These are phyloP conservation scores for Thoreauomyces humboldtii DNA, from an alignment of 192 early-diverging fungal genomes.

Conservation along the genomic window DNA sequence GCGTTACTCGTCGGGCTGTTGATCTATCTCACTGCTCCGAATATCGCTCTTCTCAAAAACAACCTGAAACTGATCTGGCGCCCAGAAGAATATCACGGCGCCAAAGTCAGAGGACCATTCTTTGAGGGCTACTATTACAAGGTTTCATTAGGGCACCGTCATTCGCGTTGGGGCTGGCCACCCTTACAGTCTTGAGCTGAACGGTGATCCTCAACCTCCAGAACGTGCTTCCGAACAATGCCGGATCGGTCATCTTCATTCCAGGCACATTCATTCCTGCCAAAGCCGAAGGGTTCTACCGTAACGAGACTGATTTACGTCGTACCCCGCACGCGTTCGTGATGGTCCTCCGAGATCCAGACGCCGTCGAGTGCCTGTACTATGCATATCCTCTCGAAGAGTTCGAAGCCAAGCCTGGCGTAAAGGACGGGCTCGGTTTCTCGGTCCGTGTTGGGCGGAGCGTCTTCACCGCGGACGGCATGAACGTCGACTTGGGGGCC, in stretches of 20 bases:
- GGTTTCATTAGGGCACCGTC: too few relatives aligned
- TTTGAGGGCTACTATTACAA: slow-evolving; percentile 15
- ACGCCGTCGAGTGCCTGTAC: slow-evolving; percentile 13
- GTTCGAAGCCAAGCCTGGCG: background rate
- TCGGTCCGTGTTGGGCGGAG: background rate
- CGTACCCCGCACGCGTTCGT: slow-evolving; percentile 10
- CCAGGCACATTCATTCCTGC: slow-evolving; percentile 9
- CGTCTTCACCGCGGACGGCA: background rate
- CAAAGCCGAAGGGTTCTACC: background rate
- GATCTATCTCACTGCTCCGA: too few relatives aligned
- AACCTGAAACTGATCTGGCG: background rate
- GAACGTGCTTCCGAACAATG: slow-evolving; percentile 1
- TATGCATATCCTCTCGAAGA: slow-evolving; percentile 5
- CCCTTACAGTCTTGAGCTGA: too few relatives aligned
- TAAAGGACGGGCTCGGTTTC: background rate
- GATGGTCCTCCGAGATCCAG: slow-evolving; percentile 8
- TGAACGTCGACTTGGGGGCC: slow-evolving; percentile 1
- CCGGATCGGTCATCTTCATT: slow-evolving; percentile 9
- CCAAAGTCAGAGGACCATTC: slow-evolving; percentile 4
- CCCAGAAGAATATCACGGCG: slow-evolving; percentile 5
- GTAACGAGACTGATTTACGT: background rate
- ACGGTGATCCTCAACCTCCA: too few relatives aligned
- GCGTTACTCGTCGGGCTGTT: too few relatives aligned
- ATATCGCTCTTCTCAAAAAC: background rate
- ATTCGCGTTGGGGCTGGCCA: too few relatives aligned